Conservation (phyloP, 495 filamentous ascomycete species). For the Aspergillus coremiiformis region DNA sequence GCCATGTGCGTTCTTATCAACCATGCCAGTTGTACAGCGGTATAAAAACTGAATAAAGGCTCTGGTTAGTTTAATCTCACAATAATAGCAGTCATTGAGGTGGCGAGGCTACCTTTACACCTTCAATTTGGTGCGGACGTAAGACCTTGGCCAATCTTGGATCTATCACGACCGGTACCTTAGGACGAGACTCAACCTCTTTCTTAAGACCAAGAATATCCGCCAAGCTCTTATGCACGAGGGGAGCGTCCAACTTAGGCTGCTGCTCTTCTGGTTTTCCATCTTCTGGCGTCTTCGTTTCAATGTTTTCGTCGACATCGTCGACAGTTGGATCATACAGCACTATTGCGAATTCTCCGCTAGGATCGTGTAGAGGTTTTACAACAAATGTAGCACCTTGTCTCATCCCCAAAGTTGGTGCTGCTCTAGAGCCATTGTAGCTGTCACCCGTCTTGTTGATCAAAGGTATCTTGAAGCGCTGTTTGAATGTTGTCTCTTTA, state of each 20-base stretch:
- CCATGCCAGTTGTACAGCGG: slow-evolving; percentile 81
- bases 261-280: slow-evolving; percentile 41
- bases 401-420: slow-evolving; percentile 80
- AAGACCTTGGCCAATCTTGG: slow-evolving; percentile 84
- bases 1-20: slow-evolving; percentile 89
- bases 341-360: slow-evolving; percentile 94
- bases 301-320: slow-evolving; percentile 56
- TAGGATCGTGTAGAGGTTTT: slow-evolving; percentile 88
- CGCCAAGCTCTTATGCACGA: slow-evolving; percentile 88
- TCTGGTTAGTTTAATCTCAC: slow-evolving; percentile 2
- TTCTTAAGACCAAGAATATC: slow-evolving; percentile 96
- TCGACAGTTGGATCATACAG: slow-evolving; percentile 93
- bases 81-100: neutral
- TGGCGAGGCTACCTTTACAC: slow-evolving; percentile 60
- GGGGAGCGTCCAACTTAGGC: slow-evolving; percentile 64
- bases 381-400: slow-evolving; percentile 79
- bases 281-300: slow-evolving; percentile 45
- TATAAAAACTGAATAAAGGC: slow-evolving; percentile 65
- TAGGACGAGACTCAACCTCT: slow-evolving; percentile 67
- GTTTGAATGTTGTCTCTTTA: slow-evolving; percentile 70
- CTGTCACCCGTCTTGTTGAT: slow-evolving; percentile 65
- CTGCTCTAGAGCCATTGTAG: slow-evolving; percentile 71
- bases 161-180: slow-evolving; percentile 96
- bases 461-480: slow-evolving; percentile 79
- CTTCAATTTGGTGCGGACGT: slow-evolving; percentile 94